Base-by-base conservation (phyloP, 495 filamentous ascomycete genomes). In the Penicillium roqueforti region DNA sequence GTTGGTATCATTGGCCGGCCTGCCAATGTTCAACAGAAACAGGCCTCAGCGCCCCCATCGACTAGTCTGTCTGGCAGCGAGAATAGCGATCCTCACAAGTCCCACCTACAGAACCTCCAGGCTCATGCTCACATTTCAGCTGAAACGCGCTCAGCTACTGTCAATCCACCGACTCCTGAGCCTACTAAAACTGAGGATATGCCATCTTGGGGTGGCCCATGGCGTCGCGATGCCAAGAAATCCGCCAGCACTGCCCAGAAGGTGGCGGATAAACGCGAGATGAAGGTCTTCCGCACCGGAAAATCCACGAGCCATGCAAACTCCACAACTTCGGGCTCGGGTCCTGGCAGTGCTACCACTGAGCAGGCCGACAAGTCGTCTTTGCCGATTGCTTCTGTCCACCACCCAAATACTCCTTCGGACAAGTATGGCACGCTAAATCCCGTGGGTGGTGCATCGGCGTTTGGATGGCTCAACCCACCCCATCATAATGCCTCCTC, bases 391-490 rank as follows among this genome's bases (percentile, higher is more conserved):
- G 19, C 58, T 49, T 14, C 51, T 34, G 28, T 43, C 47, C 60
- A 51, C 38, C 71, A 62, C 46, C 58, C 60, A 58, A 56, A 54
- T 32, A 60, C 60, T 36, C 58, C 67, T 34, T 44, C 63, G 16
- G 68, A 71, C 39, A 62, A 65, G 18, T 43, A 58, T 41, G 70
- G 42, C 11, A 16, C 73, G 4, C 60, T 84, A 20, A 97, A 97
- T 66, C 92, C 93, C 3, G 77, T 97, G 36, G 93, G 93, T 10
- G 86, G 88, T 32, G 93, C 88, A n/a, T 92, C 90, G 22, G 93
- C 93, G 13, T 98, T 98, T 75, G 81, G 87, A n/a, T 98, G 92
- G 91, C 83, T 97, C 70, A 86, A 85, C 60, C 62, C 73, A 26
- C 51, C 60, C 32, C 32, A 11, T 10, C 38, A 46, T 47, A 25